These are phyloP conservation scores for Globisporangium canariense DNA, from an alignment of 352 stramenopile species.

Conservation along the genomic window DNA sequence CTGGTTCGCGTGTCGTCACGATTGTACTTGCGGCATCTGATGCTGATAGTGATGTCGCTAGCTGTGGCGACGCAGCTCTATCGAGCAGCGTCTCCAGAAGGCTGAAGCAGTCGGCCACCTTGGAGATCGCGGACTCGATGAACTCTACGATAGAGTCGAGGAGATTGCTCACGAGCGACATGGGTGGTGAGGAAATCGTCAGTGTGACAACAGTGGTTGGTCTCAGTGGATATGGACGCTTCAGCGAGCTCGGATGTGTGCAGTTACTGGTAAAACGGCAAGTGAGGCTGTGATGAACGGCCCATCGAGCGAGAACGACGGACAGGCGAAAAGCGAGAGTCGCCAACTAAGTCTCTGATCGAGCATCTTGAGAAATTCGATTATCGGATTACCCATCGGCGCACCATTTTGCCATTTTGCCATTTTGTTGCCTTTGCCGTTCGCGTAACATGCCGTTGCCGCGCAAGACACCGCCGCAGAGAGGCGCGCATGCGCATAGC, in stretches of 20 bases:
- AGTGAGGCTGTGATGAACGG: no score
- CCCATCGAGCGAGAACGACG: no score
- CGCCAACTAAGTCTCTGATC: no score
- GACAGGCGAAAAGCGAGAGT: no score
- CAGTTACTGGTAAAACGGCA: no score
- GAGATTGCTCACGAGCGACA: neutral
- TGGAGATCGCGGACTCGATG: neutral
- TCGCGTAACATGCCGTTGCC: constrained; percentile 12
- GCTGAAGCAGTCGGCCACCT: neutral
- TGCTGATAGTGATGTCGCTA: neutral
- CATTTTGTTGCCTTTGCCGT: neutral
- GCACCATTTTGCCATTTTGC: no score
- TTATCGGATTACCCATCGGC: no score
- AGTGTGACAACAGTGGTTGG: neutral
- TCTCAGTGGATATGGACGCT: neutral
- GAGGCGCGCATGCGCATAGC: neutral
- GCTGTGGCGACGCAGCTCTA: neutral
- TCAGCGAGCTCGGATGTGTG: no score
- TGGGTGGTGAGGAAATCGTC: neutral
- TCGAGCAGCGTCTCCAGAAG: neutral
- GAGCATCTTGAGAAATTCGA: no score
- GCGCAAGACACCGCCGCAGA: constrained; percentile 11
- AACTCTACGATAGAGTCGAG: neutral
- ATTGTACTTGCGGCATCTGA: neutral
- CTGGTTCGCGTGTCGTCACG: neutral